A percentile compares a stretch with the other conserved stretches of the same genome.
Conservation (phyloP, 2,329 filamentous ascomycete genomes). For the Amauroascus verrucosus region DNA sequence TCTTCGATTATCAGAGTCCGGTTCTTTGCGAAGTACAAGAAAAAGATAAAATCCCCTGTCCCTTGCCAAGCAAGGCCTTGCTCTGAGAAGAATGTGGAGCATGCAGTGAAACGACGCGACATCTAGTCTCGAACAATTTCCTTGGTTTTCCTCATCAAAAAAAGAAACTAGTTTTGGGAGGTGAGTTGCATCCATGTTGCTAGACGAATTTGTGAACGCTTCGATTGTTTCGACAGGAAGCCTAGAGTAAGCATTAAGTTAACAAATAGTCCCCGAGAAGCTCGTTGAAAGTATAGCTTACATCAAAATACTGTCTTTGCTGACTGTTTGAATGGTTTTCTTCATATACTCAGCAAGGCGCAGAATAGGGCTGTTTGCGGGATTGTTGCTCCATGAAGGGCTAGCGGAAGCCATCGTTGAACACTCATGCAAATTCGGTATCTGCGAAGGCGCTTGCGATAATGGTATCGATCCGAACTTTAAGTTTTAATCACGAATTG, state of each 20-base stretch:
- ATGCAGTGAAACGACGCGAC: constrained; percentile 16
- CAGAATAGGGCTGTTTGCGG: background rate
- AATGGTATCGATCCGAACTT: background rate
- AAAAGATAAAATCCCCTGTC: constrained; percentile 16
- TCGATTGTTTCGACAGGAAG: constrained; percentile 11
- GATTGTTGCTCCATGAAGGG: background rate
- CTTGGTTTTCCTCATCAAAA: constrained; percentile 12
- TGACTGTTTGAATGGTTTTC: background rate
- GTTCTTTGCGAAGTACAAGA: constrained; percentile 9
- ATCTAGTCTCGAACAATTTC: constrained; percentile 13
- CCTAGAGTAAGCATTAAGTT: constrained; percentile 2
- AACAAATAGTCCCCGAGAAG: background rate
- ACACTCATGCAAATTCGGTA: background rate
- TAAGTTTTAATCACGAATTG: too few relatives aligned
- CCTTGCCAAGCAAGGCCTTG: constrained; percentile 11
- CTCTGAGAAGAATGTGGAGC: constrained; percentile 14
- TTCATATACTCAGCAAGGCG: constrained; percentile 3
- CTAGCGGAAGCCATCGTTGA: background rate
- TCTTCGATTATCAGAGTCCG: background rate
- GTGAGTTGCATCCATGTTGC: background rate
- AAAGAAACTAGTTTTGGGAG: constrained; percentile 12
- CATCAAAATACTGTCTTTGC: constrained; percentile 10
- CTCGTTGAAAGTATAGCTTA: constrained; percentile 3
- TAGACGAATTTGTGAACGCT: constrained; percentile 6
- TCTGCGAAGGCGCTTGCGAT: background rate